Evolutionary conservation across 2,329 filamentous ascomycete species (phyloP), one percentile per base, ranked within the genome.

Genomic region (Hirsutella rhossiliensis): DNA sequence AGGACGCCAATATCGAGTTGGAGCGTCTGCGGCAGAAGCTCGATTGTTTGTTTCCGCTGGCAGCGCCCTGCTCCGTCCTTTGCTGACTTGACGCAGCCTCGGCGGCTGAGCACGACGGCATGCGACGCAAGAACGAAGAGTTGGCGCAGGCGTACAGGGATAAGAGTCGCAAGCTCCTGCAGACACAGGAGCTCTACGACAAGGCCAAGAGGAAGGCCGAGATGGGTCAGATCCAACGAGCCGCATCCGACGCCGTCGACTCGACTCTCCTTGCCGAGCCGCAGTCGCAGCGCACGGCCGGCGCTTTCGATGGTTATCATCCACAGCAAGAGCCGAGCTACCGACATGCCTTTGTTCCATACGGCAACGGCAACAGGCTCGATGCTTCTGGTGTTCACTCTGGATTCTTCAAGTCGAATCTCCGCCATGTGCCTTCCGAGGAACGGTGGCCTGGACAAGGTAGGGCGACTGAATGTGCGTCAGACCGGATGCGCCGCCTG

Each of bases 1-100:
- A 80, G 48, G 81, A 90, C 48, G 84, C 86, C 8, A 88, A 90
- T 54, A 61, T 75, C 1, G 79, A 90, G 54, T 83, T 90, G 44
- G 71, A 75, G 20, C 71, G 62, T 36, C 63, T 92, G 13, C 78
- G 83, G 43, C 73, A 76, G 28, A 82, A 78, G 55, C 58, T 89
- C 23, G 65, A 74, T 45, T 69, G 84, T 84, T 49, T 45, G 71
- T 54, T 7, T 11, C 15, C 4, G n/a, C n/a, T 5, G 20, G 13
- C 4, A 5, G 12, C 17, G 18, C 15, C 40, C 15, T 37, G 12
- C 37, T 4, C 23, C 9, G 11, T 43, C 18, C n/a, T 23, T 5
- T 39, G 18, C 46, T 56, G 5, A 54, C 44, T 46, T 13, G 20
- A 50, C 11, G 46, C 32, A 73, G 67, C 72, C 31, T 69, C 85